Percentiles rank a stretch among this genome's conserved stretches.
Conservation (phyloP, 1,139 yeast species). For the Yamadazyma siamensis region DNA sequence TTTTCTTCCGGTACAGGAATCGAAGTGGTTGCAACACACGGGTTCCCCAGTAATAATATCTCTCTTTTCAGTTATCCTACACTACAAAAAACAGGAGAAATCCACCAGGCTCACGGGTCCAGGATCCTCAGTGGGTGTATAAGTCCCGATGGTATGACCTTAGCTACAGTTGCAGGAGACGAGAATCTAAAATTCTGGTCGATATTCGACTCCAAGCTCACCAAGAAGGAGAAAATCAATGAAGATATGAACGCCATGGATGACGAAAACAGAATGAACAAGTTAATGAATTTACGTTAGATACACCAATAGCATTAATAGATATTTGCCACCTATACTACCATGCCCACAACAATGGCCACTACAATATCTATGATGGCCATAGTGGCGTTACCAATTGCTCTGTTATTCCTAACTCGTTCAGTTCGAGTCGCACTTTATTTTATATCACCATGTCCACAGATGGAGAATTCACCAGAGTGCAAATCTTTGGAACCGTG, state of each 20-base stretch:
- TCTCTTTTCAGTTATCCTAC: constrained; percentile 85
- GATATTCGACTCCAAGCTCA: constrained; percentile 62
- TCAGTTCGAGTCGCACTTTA: too few species aligned
- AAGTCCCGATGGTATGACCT: constrained; percentile 85
- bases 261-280: constrained; percentile 22
- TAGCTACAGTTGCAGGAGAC: constrained; percentile 96
- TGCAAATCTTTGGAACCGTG: constrained; percentile 80
- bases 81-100: constrained; percentile 84
- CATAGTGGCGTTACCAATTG: too few species aligned
- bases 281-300: constrained; percentile 25
- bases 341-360: too few species aligned
- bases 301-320: too few species aligned
- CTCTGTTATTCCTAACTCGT: too few species aligned
- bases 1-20: constrained; percentile 64
- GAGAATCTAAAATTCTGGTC: constrained; percentile 96
- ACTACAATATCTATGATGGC: too few species aligned
- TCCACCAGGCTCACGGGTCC: constrained; percentile 83
- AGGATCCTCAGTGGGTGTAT: constrained; percentile 80
- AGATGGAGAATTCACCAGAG: constrained; percentile 45
- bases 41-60: constrained; percentile 84
- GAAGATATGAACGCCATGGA: constrained; percentile 11
- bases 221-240: constrained; percentile 13
- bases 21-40: constrained; percentile 93
- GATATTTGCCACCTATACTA: too few species aligned
- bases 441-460: too few species aligned